Evolutionary conservation across 371 early-diverging fungal genomes (phyloP).

Genomic region (Apophysomyces variabilis): DNA sequence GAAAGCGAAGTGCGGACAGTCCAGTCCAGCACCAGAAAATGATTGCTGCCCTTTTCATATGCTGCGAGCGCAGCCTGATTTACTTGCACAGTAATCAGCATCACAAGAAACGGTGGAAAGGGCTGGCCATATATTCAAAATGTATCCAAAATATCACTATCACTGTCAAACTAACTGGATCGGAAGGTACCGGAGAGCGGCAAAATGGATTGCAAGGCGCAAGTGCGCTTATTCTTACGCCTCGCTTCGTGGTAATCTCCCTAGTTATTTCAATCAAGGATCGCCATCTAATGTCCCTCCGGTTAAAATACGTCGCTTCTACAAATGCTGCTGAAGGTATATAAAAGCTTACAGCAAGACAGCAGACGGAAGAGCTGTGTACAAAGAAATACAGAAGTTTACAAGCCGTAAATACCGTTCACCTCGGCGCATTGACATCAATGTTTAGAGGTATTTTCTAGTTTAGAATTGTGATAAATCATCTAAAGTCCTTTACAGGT

Average conservation of each 20-base stretch:
- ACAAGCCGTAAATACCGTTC: neutral
- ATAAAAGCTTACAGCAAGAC: conserved; percentile 9
- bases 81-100: conserved; percentile 11
- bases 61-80: conserved; percentile 20
- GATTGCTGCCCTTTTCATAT: conserved; percentile 17
- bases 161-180: conserved; percentile 25
- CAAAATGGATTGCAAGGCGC: conserved; percentile 6
- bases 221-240: conserved; percentile 4
- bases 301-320: neutral
- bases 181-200: conserved; percentile 10
- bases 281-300: conserved; percentile 5
- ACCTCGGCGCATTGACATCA: neutral
- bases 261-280: neutral
- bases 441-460: neutral
- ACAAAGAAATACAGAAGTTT: neutral
- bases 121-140: conserved; percentile 10
- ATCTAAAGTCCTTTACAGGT: neutral
- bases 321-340: conserved; percentile 13
- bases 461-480: neutral
- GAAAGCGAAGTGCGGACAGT: neutral
- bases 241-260: neutral
- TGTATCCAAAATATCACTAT: conserved; percentile 22
- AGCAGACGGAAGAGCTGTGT: neutral
- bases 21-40: neutral
- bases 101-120: conserved; percentile 13